Base-by-base conservation (phyloP, 2,329 filamentous ascomycete species). In the Sphaceloma murrayae region DNA sequence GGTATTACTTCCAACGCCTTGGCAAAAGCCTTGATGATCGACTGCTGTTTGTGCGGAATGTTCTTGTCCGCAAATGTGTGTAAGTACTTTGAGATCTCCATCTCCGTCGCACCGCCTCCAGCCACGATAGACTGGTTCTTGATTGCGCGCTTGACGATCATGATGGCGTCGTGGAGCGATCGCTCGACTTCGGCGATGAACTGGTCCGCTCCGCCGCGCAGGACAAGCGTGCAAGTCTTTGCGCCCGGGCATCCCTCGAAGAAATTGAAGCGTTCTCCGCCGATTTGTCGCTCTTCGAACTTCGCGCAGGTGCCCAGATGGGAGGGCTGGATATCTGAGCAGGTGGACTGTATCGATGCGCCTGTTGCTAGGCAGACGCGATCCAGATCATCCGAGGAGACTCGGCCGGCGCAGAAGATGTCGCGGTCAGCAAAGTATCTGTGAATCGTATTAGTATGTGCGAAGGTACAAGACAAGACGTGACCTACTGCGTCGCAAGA, bases 151-250 rank as follows among this genome's bases (percentile, higher is more conserved):
- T 96, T 96, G 61, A 98, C 91, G 58, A 98, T 94, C 91, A 98
- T 98, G 67, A 98, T 96, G 56, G 91, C 91, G 59, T 98, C 91
- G 72, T 98, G 91, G 53, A 98, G 76, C 61, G 86, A 94, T 52
- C 91, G 85, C 72, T 98, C 91, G 1, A 95, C 91, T 66, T 98
- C 91, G 47, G 91, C 91, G 57, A 98, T 98, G 69, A 98, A 98
- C 65, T 98, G 91, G 71, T 98, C 91, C 26, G 91, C 91, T 53
- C 91, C 91, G 58, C 91, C 91, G 60, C 91, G 85, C 51, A 98
- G 80, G 30, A 98, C 80, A 14, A 98, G 73, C 7, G 91, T 98
- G 74, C 91, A 98, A 1, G 91, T 96, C 75, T 94, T 94, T 52
- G 91, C 89, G 58, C 80, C 81, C 21, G 89, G 85, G 71, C 91